phyloP scores from a whole-genome alignment of 352 stramenopile species.

The Globisporangium nunn region DNA sequence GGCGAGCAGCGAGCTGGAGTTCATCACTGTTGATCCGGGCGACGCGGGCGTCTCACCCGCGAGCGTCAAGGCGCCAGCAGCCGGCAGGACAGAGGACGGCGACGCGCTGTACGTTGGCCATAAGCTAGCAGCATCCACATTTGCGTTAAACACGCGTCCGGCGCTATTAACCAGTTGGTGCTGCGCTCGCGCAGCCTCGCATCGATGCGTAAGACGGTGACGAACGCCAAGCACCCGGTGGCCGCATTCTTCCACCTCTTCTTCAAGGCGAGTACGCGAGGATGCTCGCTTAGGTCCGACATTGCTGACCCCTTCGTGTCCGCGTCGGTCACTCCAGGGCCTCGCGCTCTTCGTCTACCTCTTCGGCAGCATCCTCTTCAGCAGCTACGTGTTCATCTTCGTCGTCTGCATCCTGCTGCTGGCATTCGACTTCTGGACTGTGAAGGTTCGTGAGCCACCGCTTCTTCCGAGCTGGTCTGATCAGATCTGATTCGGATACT shows the following conservation, averaged over 20 bases:
- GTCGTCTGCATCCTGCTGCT: conserved; percentile 95
- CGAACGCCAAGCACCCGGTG: conserved; percentile 88
- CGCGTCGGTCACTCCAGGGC: conserved; percentile 13
- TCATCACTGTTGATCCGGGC: conserved; percentile 58
- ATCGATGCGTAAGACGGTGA: conserved; percentile 63
- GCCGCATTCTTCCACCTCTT: conserved; percentile 95
- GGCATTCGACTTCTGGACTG: conserved; percentile 98
- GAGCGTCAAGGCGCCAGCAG: conserved; percentile 14
- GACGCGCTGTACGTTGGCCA: conserved; percentile 42
- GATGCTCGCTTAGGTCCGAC: not conserved
- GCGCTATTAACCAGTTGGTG: not conserved
- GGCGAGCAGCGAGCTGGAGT: conserved; percentile 53
- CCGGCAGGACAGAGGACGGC: conserved; percentile 29
- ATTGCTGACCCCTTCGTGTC: not conserved
- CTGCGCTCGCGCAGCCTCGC: conserved; percentile 28
- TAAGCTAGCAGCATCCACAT: no score
- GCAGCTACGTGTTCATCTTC: conserved; percentile 95
- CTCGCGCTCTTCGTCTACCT: conserved; percentile 92
- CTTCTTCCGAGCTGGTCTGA: no score
- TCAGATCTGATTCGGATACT: no score
- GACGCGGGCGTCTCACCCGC: conserved; percentile 6
- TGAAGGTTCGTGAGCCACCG: conserved; percentile 69
- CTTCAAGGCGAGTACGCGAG: conserved; percentile 85
- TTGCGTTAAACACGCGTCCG: no score
- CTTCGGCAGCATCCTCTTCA: conserved; percentile 87